phyloP scores from a whole-genome alignment of 495 filamentous ascomycete species.

The Neurospora sp. region DNA sequence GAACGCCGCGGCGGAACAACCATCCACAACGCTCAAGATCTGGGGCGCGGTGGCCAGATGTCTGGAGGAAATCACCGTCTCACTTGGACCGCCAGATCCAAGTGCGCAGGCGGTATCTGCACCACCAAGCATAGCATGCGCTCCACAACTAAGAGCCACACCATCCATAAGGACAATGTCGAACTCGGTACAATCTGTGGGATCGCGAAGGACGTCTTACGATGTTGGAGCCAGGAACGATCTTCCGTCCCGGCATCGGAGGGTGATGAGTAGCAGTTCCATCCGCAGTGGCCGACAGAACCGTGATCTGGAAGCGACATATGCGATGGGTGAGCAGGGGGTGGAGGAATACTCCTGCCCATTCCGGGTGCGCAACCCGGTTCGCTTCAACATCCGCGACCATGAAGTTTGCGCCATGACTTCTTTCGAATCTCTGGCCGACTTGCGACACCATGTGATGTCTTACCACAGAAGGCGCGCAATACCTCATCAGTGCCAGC shows the following conservation, averaged over 20 bases:
- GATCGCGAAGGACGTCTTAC: neutral
- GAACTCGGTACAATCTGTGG: neutral
- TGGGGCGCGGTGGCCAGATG: slow-evolving; percentile 2
- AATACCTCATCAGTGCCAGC: slow-evolving; percentile 10
- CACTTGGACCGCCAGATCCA: neutral
- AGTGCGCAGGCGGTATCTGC: neutral
- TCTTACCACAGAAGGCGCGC: slow-evolving; percentile 3
- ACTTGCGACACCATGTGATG: slow-evolving; percentile 17
- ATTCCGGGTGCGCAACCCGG: slow-evolving; percentile 28
- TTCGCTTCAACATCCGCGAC: slow-evolving; percentile 27
- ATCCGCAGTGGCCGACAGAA: neutral
- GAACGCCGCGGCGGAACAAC: neutral
- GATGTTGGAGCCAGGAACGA: neutral
- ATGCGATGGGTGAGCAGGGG: neutral
- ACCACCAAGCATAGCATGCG: neutral
- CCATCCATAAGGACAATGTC: neutral
- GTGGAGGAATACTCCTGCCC: slow-evolving; percentile 17
- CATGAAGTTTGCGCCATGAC: slow-evolving; percentile 21
- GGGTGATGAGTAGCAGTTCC: neutral
- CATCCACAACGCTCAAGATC: neutral
- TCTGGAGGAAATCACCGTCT: slow-evolving; percentile 2
- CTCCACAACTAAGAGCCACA: neutral
- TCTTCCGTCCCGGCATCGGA: neutral
- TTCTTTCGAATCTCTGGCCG: slow-evolving; percentile 7
- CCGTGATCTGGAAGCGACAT: neutral